These are phyloP conservation scores for Agroathelia rolfsii DNA, from an alignment of 1,284 basidiomycete genomes.

Conservation along the genomic window DNA sequence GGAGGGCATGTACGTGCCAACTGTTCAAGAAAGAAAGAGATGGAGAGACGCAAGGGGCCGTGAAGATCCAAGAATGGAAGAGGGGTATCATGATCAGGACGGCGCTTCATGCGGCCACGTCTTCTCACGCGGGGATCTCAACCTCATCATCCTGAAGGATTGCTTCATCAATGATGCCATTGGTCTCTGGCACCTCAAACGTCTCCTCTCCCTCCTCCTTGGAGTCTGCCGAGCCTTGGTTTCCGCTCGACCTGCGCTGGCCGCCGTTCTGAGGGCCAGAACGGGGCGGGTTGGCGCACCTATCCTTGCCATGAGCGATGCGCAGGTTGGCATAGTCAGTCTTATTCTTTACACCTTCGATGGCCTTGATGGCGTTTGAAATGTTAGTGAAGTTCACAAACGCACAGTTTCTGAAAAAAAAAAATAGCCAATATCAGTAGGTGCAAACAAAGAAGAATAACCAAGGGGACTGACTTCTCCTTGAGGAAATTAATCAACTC, in stretches of 20 bases:
- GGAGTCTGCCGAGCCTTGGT: slow-evolving; percentile 24
- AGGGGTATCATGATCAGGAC: not conserved
- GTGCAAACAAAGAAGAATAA: not conserved
- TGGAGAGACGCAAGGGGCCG: slow-evolving; percentile 7
- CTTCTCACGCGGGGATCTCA: slow-evolving; percentile 7
- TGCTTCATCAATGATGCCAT: slow-evolving; percentile 13
- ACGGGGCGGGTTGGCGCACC: slow-evolving; percentile 85
- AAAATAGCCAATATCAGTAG: slow-evolving; percentile 3
- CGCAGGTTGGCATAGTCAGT: slow-evolving; percentile 76
- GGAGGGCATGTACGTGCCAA: slow-evolving; percentile 11
- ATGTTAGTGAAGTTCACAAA: slow-evolving; percentile 94
- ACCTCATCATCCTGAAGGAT: slow-evolving; percentile 15
- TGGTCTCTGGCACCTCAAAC: slow-evolving; percentile 6
- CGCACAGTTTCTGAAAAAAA: slow-evolving; percentile 65
- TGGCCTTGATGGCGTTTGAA: slow-evolving; percentile 90
- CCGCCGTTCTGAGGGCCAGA: slow-evolving; percentile 65
- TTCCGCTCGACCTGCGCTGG: slow-evolving; percentile 29
- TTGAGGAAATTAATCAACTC: slow-evolving; percentile 92
- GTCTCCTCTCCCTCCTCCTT: slow-evolving; percentile 15
- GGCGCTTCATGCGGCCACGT: slow-evolving; percentile 1
- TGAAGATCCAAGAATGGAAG: not conserved
- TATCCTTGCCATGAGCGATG: slow-evolving; percentile 89
- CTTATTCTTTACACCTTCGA: slow-evolving; percentile 83
- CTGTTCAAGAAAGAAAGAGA: slow-evolving; percentile 10
- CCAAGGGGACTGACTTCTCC: slow-evolving; percentile 64